A percentile compares a stretch with the other conserved stretches of the same genome.
Evolutionary conservation across 345 rosid species (phyloP).

Genomic region (Pelargonium nanum): DNA sequence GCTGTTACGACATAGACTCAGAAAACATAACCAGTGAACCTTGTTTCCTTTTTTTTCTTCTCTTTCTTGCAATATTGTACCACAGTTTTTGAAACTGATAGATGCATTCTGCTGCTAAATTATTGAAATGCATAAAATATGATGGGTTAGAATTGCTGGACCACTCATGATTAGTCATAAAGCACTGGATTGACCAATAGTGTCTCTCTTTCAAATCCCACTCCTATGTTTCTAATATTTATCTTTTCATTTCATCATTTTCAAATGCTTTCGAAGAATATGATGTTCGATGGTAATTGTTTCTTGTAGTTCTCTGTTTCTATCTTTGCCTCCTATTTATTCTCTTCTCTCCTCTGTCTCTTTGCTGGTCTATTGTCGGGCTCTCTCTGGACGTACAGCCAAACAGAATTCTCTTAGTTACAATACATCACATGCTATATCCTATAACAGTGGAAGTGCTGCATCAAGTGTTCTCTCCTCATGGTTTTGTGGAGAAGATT

Average conservation of each 20-base stretch:
- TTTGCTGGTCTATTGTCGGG: conserved; percentile 47
- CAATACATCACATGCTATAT: conserved; percentile 89
- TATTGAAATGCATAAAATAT: neutral
- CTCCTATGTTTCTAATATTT: neutral
- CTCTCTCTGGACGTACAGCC: conserved; percentile 67
- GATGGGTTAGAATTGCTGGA: neutral
- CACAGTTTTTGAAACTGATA: neutral
- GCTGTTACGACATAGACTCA: too few species aligned
- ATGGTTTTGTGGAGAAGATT: conserved; percentile 91
- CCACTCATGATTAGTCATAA: neutral
- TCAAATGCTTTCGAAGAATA: neutral
- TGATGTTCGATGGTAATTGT: conserved; percentile 12
- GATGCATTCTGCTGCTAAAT: neutral
- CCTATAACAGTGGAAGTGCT: conserved; percentile 95
- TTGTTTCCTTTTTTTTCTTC: too few species aligned
- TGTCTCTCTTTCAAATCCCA: neutral
- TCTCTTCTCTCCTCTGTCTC: conserved; percentile 52
- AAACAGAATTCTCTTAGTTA: conserved; percentile 87
- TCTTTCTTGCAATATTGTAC: neutral
- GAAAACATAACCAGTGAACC: too few species aligned
- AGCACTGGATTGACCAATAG: neutral
- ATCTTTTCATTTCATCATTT: neutral
- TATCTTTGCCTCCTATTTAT: conserved; percentile 39
- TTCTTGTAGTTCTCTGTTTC: conserved; percentile 19
- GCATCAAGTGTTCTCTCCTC: conserved; percentile 89